A percentile compares a stretch with the other conserved stretches of the same genome.
phyloP scores from a whole-genome alignment of 495 filamentous ascomycete species.

The Filosporella fistucella region DNA sequence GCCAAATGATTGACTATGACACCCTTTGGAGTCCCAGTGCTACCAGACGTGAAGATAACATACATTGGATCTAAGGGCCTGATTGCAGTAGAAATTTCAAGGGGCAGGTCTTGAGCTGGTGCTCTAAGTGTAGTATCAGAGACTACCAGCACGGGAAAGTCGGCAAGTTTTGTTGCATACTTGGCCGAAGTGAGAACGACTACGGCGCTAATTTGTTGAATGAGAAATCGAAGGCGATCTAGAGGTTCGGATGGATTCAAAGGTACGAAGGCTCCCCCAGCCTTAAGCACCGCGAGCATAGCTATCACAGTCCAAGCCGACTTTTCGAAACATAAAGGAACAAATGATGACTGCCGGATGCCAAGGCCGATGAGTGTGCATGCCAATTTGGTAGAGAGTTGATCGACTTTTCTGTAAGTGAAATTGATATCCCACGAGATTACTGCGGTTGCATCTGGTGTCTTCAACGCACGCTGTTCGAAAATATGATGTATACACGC shows the following conservation, averaged over 20 bases:
- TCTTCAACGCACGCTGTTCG: conserved; percentile 29
- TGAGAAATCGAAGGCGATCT: neutral
- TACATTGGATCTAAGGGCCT: conserved; percentile 27
- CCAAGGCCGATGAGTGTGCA: neutral
- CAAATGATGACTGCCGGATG: neutral
- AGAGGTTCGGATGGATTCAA: conserved; percentile 41
- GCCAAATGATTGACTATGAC: conserved; percentile 1
- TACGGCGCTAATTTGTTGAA: neutral
- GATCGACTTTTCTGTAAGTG: conserved; percentile 21
- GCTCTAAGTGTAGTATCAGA: neutral
- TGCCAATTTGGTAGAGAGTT: neutral
- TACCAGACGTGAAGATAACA: conserved; percentile 46
- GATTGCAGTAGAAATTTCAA: neutral
- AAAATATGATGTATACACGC: conserved; percentile 44
- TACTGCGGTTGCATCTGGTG: conserved; percentile 2
- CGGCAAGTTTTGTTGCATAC: neutral
- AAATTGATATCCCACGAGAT: conserved; percentile 30
- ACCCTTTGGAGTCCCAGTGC: conserved; percentile 44
- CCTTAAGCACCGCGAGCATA: conserved; percentile 34
- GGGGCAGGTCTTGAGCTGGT: neutral
- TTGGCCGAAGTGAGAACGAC: conserved; percentile 6
- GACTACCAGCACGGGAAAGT: neutral
- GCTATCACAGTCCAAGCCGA: conserved; percentile 36
- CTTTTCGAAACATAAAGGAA: conserved; percentile 35
- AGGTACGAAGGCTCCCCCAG: conserved; percentile 41